These are phyloP conservation scores for Funneliformis geosporum DNA, from an alignment of 192 early-diverging fungal species.

Conservation along the genomic window DNA sequence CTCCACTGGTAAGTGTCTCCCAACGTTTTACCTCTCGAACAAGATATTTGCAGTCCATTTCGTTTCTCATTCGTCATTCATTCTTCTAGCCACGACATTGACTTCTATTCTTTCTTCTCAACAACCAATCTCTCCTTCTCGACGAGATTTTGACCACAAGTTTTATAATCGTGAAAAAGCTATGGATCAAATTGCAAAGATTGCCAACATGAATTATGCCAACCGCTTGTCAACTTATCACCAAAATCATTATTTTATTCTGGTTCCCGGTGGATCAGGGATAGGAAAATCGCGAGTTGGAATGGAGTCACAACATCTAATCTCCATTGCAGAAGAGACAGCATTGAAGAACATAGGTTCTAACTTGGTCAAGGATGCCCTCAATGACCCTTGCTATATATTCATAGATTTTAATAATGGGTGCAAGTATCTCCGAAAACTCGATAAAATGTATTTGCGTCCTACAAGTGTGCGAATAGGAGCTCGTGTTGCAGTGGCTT, in stretches of 20 bases:
- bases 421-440: no score
- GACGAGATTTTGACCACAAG: not conserved
- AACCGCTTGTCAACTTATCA: not conserved
- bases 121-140: not conserved
- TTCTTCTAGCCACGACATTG: not conserved
- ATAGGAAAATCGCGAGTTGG: not conserved
- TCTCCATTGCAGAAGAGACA: not conserved
- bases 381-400: not conserved
- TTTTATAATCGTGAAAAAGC: not conserved
- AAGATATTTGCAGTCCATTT: no score
- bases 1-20: no score
- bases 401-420: not conserved
- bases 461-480: no score
- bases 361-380: no score
- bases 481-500: no score
- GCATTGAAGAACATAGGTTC: no score
- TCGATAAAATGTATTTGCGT: no score
- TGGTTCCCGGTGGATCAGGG: not conserved
- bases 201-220: no score
- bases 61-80: no score
- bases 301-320: not conserved
- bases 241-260: not conserved
- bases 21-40: no score
- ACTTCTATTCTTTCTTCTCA: no score
- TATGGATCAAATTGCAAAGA: not conserved